phyloP scores from a whole-genome alignment of 1,284 basidiomycete species.

The Papiliotrema fonsecae region DNA sequence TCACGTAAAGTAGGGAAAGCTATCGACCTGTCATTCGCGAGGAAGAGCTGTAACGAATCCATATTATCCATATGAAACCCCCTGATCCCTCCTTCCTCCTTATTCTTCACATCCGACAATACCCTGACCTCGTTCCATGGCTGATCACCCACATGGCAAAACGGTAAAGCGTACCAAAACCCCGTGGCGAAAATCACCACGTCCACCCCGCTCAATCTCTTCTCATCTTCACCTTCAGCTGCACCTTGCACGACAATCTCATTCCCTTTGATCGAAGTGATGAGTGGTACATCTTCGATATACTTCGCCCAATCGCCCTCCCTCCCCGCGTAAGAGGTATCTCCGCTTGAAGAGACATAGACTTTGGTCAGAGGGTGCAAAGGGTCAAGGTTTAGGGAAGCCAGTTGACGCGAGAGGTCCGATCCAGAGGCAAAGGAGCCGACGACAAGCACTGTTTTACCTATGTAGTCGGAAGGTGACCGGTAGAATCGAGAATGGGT shows the following conservation, averaged over 20 bases:
- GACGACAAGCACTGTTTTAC: conserved; percentile 51
- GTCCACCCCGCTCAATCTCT: conserved; percentile 33
- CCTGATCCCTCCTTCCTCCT: conserved; percentile 32
- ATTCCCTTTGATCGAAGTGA: conserved; percentile 24
- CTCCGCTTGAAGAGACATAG: conserved; percentile 34
- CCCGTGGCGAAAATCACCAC: conserved; percentile 51
- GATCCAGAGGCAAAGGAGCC: conserved; percentile 53
- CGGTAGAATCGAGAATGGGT: conserved; percentile 52
- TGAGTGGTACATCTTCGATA: conserved; percentile 37
- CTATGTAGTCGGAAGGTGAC: conserved; percentile 34
- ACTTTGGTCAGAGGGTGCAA: conserved; percentile 16
- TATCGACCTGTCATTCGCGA: conserved; percentile 42
- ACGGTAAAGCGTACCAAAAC: conserved; percentile 49
- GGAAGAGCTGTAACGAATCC: conserved; percentile 42
- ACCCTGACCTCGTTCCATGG: conserved; percentile 35
- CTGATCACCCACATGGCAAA: conserved; percentile 32
- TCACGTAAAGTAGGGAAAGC: conserved; percentile 43
- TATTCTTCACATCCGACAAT: conserved; percentile 12
- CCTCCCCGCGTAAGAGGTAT: conserved; percentile 5
- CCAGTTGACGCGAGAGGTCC: conserved; percentile 53
- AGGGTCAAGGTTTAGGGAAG: conserved; percentile 28
- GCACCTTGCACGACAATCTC: no score
- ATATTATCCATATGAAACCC: conserved; percentile 37
- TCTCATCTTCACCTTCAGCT: not conserved
- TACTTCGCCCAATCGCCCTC: conserved; percentile 35